Conservation (phyloP, 2,329 filamentous ascomycete species). For the Remersonia thermophila region DNA sequence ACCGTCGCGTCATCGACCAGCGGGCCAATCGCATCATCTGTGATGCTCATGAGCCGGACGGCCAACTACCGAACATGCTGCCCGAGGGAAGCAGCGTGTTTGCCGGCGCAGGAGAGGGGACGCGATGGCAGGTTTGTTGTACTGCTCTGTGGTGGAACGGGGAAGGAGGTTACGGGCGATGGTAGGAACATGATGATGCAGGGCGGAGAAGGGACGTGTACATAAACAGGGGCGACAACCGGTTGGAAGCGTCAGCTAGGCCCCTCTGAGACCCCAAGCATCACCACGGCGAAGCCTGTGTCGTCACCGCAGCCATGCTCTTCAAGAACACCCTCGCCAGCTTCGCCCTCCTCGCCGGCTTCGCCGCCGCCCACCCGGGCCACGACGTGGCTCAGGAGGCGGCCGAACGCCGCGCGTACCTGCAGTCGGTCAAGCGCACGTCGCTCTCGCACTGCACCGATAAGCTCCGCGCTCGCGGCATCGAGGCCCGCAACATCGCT, state of each 20-base stretch:
- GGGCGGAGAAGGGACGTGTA: too few relatives aligned
- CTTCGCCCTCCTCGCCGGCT: slow-evolving; percentile 11
- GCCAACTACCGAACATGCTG: too few relatives aligned
- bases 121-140: too few relatives aligned
- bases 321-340: slow-evolving; percentile 16
- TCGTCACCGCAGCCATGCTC: slow-evolving; percentile 14
- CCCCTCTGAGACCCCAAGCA: neutral
- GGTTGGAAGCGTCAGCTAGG: neutral
- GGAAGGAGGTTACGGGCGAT: too few relatives aligned
- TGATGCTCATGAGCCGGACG: neutral
- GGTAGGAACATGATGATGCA: too few relatives aligned
- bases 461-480: slow-evolving; percentile 27
- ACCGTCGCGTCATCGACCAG: neutral
- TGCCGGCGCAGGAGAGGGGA: too few relatives aligned
- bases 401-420: slow-evolving; percentile 27
- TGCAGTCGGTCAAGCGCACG: slow-evolving; percentile 22
- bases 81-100: too few relatives aligned
- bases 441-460: slow-evolving; percentile 28
- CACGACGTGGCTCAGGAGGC: slow-evolving; percentile 29
- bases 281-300: neutral
- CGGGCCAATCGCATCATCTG: neutral
- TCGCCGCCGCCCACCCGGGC: slow-evolving; percentile 27
- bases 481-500: slow-evolving; percentile 24
- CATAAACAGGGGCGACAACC: too few relatives aligned
- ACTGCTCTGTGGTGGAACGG: too few relatives aligned